Base-by-base conservation (phyloP, 805 yeast species). In the Yarrowia keelungensis region DNA sequence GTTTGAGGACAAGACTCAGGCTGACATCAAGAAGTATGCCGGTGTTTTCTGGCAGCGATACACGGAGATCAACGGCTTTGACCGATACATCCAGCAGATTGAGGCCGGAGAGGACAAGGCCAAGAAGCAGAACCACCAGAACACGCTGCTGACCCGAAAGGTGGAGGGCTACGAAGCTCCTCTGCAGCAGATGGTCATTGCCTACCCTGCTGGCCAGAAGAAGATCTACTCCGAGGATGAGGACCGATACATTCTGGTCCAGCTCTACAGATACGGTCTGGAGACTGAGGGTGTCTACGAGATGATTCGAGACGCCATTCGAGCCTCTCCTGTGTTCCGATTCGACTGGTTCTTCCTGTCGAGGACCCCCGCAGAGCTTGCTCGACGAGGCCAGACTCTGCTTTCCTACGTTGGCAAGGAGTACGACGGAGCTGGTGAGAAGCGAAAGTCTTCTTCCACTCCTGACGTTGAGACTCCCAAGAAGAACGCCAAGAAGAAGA, bases 101-200 rank as follows among this genome's bases (percentile, higher is more conserved):
- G 97, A 94, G 75, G 82, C 84, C 4, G 99, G 98, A 19, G 98
- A 95, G 76, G 96, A 90, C 67, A 88, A 86, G 75, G 83, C 89
- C 14, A 80, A 86, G 54, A 88, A 86, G 72, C 77, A 84, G 12
- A 85, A 84, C 72, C 80, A 88, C 22, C 97, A 92, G 74, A 89
- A 87, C 74, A 95, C 90, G 77, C 85, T 92, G 14, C 82, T 94
- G 68, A 85, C 92, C 72, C 82, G 89, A 71, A 94, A 93, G 77
- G 78, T 95, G 39, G 82, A 88, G 8, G 83, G 84, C 71, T 91
- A 87, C 76, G 80, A 81, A 38, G 86, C 87, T 70, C 99, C 99
- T 16, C 80, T 94, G 70, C 87, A 87, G 73, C 93, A 92, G 69
- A 79, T 94, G 75, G 82, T 77, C 2, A 82, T 94, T 69, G 85